A percentile compares a stretch with the other conserved stretches of the same genome.
Evolutionary conservation across 1,139 yeast genomes (phyloP).

Genomic region (Kluyveromyces sp.): DNA sequence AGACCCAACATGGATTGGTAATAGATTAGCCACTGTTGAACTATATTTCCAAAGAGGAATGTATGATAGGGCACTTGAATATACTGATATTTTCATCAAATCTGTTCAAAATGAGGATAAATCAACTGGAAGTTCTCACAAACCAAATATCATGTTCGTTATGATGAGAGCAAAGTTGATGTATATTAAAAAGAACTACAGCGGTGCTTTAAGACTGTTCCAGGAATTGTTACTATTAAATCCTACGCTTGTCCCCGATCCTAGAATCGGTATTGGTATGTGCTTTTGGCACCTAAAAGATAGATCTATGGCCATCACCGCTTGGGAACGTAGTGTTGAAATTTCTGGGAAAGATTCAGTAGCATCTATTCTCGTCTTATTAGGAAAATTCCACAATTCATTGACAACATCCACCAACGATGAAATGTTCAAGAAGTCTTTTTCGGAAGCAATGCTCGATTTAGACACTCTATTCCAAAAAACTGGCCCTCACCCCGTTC

Average conservation of each 20-base stretch:
- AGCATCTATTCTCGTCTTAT: slow-evolving; percentile 58
- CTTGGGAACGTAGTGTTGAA: slow-evolving; percentile 79
- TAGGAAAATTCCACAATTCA: slow-evolving; percentile 63
- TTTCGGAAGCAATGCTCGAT: slow-evolving; percentile 37
- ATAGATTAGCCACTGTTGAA: slow-evolving; percentile 54
- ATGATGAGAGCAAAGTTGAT: slow-evolving; percentile 80
- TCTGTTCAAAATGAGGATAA: slow-evolving; percentile 30
- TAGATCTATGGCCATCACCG: slow-evolving; percentile 60
- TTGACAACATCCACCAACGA: slow-evolving; percentile 39
- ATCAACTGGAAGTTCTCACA: slow-evolving; percentile 22
- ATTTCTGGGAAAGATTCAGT: slow-evolving; percentile 54
- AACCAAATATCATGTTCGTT: slow-evolving; percentile 64
- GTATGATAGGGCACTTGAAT: slow-evolving; percentile 60
- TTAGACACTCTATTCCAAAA: slow-evolving; percentile 23
- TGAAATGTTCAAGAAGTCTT: slow-evolving; percentile 46
- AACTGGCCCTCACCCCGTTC: slow-evolving; percentile 33
- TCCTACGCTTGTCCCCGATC: slow-evolving; percentile 80
- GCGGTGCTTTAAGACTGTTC: slow-evolving; percentile 67
- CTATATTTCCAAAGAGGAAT: slow-evolving; percentile 41
- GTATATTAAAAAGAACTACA: slow-evolving; percentile 64
- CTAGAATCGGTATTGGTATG: slow-evolving; percentile 89
- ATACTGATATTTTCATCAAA: slow-evolving; percentile 48
- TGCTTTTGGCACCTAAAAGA: slow-evolving; percentile 89
- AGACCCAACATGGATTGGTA: slow-evolving; percentile 40
- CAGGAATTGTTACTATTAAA: slow-evolving; percentile 74